Conservation (phyloP, 306 rosid genomes). For the Luffa aegyptiaca region DNA sequence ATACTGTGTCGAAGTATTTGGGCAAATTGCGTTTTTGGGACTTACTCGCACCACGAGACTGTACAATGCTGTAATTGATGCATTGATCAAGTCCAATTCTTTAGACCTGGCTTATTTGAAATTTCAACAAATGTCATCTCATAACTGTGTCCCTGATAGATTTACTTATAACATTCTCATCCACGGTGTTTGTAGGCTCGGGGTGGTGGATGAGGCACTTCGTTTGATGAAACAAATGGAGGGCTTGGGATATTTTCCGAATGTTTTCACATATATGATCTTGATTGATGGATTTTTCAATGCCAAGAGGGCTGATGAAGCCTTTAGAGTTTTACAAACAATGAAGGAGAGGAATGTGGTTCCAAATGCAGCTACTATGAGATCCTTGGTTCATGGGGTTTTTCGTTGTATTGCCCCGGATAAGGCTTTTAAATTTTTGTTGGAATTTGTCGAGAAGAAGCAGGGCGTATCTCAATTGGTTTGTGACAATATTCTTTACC, state of each 20-base stretch:
- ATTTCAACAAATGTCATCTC: slow-evolving; percentile 64
- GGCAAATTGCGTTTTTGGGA: slow-evolving; percentile 55
- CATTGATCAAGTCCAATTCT: slow-evolving; percentile 69
- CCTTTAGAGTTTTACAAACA: slow-evolving; percentile 42
- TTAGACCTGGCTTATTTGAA: slow-evolving; percentile 74
- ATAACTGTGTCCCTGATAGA: slow-evolving; percentile 63
- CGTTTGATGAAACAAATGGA: slow-evolving; percentile 72
- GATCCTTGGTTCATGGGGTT: slow-evolving; percentile 70
- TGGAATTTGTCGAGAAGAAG: slow-evolving; percentile 37
- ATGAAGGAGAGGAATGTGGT: slow-evolving; percentile 55
- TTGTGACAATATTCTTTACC: slow-evolving; percentile 49
- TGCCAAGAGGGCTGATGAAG: slow-evolving; percentile 63
- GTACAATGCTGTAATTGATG: slow-evolving; percentile 78
- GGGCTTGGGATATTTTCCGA: slow-evolving; percentile 46
- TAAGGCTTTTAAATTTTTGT: slow-evolving; percentile 48
- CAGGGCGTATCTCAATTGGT: slow-evolving; percentile 33
- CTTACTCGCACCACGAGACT: slow-evolving; percentile 55
- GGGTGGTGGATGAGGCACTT: slow-evolving; percentile 82
- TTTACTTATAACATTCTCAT: slow-evolving; percentile 70
- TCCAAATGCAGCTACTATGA: slow-evolving; percentile 63
- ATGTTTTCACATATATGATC: slow-evolving; percentile 67
- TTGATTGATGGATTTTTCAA: slow-evolving; percentile 74
- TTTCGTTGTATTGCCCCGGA: slow-evolving; percentile 49
- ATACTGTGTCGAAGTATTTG: slow-evolving; percentile 56
- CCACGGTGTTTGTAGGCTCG: slow-evolving; percentile 69